Conservation (phyloP, 768 basidiomycete genomes). For the Cystofilobasidium bisporidii region DNA sequence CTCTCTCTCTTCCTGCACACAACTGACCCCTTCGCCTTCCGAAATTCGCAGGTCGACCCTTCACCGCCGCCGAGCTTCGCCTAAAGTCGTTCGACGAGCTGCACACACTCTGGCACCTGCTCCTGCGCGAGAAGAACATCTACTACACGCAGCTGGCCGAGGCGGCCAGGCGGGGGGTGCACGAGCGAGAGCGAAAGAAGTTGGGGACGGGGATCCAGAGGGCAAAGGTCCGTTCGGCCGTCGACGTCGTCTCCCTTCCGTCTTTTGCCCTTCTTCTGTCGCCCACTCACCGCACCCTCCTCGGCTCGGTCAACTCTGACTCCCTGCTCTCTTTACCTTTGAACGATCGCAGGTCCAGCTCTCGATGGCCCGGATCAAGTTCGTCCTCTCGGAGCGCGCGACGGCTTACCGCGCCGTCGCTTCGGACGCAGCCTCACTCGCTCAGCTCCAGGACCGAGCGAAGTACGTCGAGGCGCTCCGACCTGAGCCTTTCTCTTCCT, state of each 20-base stretch:
- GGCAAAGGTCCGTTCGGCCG: not conserved
- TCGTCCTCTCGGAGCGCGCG: constrained; percentile 79
- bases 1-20: not conserved
- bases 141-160: constrained; percentile 59
- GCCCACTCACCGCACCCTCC: not conserved
- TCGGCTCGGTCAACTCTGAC: not conserved
- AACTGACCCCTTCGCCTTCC: not conserved
- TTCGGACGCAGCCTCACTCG: not conserved
- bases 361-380: constrained; percentile 94
- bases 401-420: constrained; percentile 62
- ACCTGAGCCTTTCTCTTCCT: too few species aligned
- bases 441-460: not conserved
- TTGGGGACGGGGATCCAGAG: not conserved
- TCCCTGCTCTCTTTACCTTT: not conserved
- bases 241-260: not conserved
- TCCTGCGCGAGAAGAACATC: constrained; percentile 78
- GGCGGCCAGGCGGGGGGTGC: not conserved
- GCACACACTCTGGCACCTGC: constrained; percentile 89
- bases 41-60: constrained; percentile 60
- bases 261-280: not conserved
- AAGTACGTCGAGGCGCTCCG: too few species aligned
- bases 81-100: constrained; percentile 85
- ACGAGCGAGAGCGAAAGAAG: too few species aligned
- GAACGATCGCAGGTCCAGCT: constrained; percentile 22
- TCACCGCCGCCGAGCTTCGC: constrained; percentile 76